Percentiles rank a stretch among this genome's conserved stretches.
These are phyloP conservation scores for Lachancea cidri DNA, from an alignment of 805 yeast species.

Conservation along the genomic window DNA sequence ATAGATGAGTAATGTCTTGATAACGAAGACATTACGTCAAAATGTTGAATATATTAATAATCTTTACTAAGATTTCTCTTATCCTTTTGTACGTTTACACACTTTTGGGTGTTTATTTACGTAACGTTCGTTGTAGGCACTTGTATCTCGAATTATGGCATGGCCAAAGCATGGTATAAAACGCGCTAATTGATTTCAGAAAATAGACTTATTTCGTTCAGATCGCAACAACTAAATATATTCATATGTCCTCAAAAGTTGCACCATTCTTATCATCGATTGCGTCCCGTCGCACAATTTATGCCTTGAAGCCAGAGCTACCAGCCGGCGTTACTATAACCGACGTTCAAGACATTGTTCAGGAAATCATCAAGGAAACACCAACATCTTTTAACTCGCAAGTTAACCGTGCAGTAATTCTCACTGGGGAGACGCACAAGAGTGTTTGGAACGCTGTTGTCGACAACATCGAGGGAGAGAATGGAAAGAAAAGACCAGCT, in stretches of 20 bases:
- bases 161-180: no score
- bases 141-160: no score
- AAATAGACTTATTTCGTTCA: not conserved
- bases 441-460: conserved; percentile 42
- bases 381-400: conserved; percentile 52
- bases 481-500: conserved; percentile 38
- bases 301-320: conserved; percentile 40
- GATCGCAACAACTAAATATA: not conserved
- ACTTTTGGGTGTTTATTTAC: no score
- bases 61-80: no score
- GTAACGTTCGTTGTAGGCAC: no score
- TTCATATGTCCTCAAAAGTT: conserved; percentile 3
- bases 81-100: no score
- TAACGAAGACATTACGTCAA: no score
- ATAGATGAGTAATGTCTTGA: no score
- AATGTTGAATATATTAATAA: no score
- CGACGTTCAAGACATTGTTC: conserved; percentile 39
- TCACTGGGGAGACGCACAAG: conserved; percentile 43
- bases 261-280: conserved; percentile 31
- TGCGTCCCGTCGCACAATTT: conserved; percentile 43
- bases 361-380: conserved; percentile 41
- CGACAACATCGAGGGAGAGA: conserved; percentile 32
- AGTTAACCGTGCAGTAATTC: conserved; percentile 43
- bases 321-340: conserved; percentile 38
- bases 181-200: no score